Conservation (phyloP, 2,329 filamentous ascomycete species). For the Cephalotrichum gorgonifer region DNA sequence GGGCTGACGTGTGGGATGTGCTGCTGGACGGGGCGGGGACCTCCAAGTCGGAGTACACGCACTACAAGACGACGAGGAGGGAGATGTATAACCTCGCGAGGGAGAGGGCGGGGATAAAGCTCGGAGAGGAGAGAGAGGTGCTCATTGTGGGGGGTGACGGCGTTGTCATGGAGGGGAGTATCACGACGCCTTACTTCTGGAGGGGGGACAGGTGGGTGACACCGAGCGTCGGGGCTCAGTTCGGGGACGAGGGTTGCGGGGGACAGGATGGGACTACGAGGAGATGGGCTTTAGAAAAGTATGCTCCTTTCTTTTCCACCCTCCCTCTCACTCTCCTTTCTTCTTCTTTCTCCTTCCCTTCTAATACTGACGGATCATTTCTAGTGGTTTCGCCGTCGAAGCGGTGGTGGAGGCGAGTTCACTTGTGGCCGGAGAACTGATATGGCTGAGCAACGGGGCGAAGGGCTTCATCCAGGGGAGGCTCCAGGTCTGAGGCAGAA, state of each 20-base stretch:
- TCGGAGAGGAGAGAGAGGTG: slow-evolving; percentile 49
- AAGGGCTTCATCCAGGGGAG: slow-evolving; percentile 53
- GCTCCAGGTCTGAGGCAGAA: background rate
- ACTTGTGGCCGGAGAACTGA: slow-evolving; percentile 61
- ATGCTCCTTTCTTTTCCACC: slow-evolving; percentile 15
- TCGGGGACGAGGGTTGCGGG: slow-evolving; percentile 42
- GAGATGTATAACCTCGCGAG: slow-evolving; percentile 63
- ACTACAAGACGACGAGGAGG: slow-evolving; percentile 75
- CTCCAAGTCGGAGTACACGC: slow-evolving; percentile 53
- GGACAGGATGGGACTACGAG: slow-evolving; percentile 77
- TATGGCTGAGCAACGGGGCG: slow-evolving; percentile 85
- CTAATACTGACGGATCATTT: background rate
- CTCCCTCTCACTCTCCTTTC: background rate
- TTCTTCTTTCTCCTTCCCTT: background rate
- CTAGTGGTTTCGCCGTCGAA: slow-evolving; percentile 53
- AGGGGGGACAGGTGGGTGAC: slow-evolving; percentile 68
- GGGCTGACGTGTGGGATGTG: slow-evolving; percentile 26
- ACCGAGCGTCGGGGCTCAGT: slow-evolving; percentile 30
- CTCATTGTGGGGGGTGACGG: slow-evolving; percentile 57
- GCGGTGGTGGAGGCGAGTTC: slow-evolving; percentile 47
- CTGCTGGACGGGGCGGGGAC: slow-evolving; percentile 32
- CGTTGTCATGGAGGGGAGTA: slow-evolving; percentile 75
- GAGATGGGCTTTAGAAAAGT: slow-evolving; percentile 69
- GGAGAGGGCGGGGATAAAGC: slow-evolving; percentile 43
- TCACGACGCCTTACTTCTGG: slow-evolving; percentile 75